Evolutionary conservation across 2,329 filamentous ascomycete species (phyloP), one percentile per base, ranked within the genome.

Genomic region (Nectriaceae sp.): DNA sequence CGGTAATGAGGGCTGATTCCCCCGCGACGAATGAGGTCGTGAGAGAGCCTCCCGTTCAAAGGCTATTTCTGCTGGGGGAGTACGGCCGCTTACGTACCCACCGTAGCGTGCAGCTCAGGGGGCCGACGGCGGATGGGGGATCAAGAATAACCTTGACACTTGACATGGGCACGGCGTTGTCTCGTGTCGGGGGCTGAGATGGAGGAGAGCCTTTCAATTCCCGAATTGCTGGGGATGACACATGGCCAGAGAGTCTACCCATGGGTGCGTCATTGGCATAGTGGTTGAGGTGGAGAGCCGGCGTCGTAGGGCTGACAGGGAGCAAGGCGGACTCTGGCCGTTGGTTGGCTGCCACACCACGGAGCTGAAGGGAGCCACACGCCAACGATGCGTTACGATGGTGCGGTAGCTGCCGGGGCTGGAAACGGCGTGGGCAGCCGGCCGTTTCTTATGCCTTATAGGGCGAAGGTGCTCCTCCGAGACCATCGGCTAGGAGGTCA

Each of bases 241-340:
- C 33, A 36, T 36, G 33, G 33, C 16, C 13, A n/a, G 33, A 8
- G n/a, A 6, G 5, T 8, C 8, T 11, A n/a, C 16, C 8, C 16
- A 19, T n/a, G 33, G 49, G 48, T 47, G 50, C 50, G 26, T 41
- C 42, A 48, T 43, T 41, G 44, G 40, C 51, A 52, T 60, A 50
- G 49, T 42, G 40, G 46, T n/a, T 26, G 39, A 38, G 42, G 36
- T 52, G 58, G 60, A 55, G 57, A 49, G 44, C 48, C 50, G 50
- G 59, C 51, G 53, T 55, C 59, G 53, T 64, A 64, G 60, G 61
- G 61, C 61, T 64, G 61, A 62, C 57, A 55, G 46, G 54, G 46
- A 47, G 18, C 6, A 15, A 33, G 40, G 29, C 21, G n/a, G 31
- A 29, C 26, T 18, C 18, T 26, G 10, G 24, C 22, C 5, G 22